Base-by-base conservation (phyloP, 768 basidiomycete species). In the Chalciporus sphaerocephalus region DNA sequence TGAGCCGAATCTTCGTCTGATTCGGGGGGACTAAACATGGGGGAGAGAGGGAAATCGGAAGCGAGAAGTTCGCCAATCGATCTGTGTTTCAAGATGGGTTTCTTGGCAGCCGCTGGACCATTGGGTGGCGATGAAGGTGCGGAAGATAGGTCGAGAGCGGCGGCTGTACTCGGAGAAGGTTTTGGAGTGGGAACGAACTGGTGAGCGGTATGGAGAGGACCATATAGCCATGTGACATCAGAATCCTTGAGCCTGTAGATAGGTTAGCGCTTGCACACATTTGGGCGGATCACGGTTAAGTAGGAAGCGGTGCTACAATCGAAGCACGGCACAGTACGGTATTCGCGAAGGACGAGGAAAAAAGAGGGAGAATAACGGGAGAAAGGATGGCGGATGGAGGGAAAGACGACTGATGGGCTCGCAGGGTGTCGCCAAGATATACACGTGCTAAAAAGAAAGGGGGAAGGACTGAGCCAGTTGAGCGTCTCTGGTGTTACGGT, bases 221-320 rank as follows among this genome's bases (percentile, higher is more conserved):
- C 95, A 59, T 99, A 98, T 1, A 99, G 80, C 95, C 95, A 99
- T 2, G 96, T 99, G 32, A 98, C 95, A 64, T 99, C 95, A 6
- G 90, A 93, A 68, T 99, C 95, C 68, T 99, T 99, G 58, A 99
- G 82, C 95, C 95, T 98, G 71, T 4, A 16, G 5, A 21, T 12
- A 27, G 2, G 57, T 62, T 32, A 64, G 50, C 30, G 21, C 15
- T 10, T 22, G 30, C n/a, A 32, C 28, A 30, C 13, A 15, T 3
- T 15, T n/a, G 15, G 6, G 30, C 6, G 30, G n/a, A 32, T 15
- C 15, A 32, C n/a, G 30, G 15, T 32, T 6, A 15, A 30, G 28
- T 4, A 32, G 5, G 15, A 32, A 32, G 30, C 30, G n/a, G 15
- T 32, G 30, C 30, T n/a, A 32, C n/a, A 7, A 32, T 32, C 30